A percentile compares a stretch with the other conserved stretches of the same genome.
Conservation (phyloP, 1,284 basidiomycete species). For the Pulveroboletus sp. region DNA sequence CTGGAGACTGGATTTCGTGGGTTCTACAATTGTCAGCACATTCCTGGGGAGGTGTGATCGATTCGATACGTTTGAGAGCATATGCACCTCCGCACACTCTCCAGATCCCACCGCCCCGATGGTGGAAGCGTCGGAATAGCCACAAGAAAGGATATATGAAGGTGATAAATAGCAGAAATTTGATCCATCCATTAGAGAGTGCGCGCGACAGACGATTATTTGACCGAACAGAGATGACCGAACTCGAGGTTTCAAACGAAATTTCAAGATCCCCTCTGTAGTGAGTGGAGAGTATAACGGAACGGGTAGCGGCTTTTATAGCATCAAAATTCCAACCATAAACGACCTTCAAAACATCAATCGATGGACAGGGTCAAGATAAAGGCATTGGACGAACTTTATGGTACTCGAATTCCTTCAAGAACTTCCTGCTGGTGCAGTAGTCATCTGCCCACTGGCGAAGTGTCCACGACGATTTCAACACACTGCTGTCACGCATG, state of each 20-base stretch:
- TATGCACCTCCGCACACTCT: slow-evolving; percentile 69
- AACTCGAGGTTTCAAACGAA: slow-evolving; percentile 45
- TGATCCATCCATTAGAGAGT: slow-evolving; percentile 65
- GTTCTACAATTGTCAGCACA: slow-evolving; percentile 16
- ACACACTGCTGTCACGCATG: slow-evolving; percentile 32
- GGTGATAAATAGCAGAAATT: slow-evolving; percentile 61
- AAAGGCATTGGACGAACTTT: slow-evolving; percentile 44
- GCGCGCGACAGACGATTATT: slow-evolving; percentile 59
- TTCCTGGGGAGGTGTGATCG: slow-evolving; percentile 35
- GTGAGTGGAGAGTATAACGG: slow-evolving; percentile 50
- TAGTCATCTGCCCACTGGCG: slow-evolving; percentile 74
- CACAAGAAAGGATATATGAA: slow-evolving; percentile 74
- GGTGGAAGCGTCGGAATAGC: slow-evolving; percentile 65
- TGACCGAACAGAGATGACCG: slow-evolving; percentile 59
- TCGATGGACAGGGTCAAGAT: background rate
- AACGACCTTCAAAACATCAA: slow-evolving; percentile 43
- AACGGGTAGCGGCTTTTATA: slow-evolving; percentile 53
- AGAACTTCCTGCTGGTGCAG: slow-evolving; percentile 54
- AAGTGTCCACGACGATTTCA: slow-evolving; percentile 54
- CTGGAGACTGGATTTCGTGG: slow-evolving; percentile 18
- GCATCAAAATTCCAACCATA: slow-evolving; percentile 71
- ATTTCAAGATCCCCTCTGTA: slow-evolving; percentile 57
- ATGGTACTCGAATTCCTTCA: slow-evolving; percentile 67
- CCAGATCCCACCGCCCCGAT: slow-evolving; percentile 65
- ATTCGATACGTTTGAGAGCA: slow-evolving; percentile 52